Evolutionary conservation across 345 rosid species (phyloP).

Genomic region (Capsella bursapastoris): DNA sequence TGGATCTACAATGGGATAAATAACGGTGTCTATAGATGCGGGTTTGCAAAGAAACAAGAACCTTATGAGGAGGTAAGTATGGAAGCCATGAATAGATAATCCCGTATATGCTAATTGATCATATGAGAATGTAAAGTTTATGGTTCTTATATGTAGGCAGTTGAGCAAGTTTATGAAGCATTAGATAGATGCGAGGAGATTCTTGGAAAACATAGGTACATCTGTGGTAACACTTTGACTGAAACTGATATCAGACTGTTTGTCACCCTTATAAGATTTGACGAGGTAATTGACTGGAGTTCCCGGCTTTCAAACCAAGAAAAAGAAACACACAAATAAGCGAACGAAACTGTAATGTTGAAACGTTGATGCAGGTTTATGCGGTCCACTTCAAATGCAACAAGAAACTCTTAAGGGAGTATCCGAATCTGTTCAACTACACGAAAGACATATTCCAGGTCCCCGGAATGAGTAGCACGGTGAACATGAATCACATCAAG

Average conservation of each 20-base stretch:
- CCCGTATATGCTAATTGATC: not conserved
- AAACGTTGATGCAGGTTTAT: constrained; percentile 54
- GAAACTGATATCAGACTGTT: constrained; percentile 84
- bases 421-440: constrained; percentile 71
- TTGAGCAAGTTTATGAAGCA: constrained; percentile 65
- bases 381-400: constrained; percentile 86
- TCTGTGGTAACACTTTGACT: constrained; percentile 71
- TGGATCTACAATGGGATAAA: constrained; percentile 59
- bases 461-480: constrained; percentile 62
- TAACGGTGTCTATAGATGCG: constrained; percentile 59
- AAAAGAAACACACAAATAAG: not conserved
- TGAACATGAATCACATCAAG: constrained; percentile 75
- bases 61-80: constrained; percentile 62
- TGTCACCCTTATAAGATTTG: constrained; percentile 91
- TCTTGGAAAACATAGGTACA: constrained; percentile 69
- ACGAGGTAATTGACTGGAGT: constrained; percentile 62
- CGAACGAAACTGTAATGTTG: not conserved
- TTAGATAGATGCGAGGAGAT: constrained; percentile 79
- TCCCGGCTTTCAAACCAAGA: not conserved
- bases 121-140: not conserved
- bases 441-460: constrained; percentile 68
- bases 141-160: constrained; percentile 61
- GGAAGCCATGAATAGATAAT: not conserved
- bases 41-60: constrained; percentile 60
- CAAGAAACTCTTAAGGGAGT: constrained; percentile 72